phyloP scores from a whole-genome alignment of 306 rosid genomes.

The Begonia peltatifolia region DNA sequence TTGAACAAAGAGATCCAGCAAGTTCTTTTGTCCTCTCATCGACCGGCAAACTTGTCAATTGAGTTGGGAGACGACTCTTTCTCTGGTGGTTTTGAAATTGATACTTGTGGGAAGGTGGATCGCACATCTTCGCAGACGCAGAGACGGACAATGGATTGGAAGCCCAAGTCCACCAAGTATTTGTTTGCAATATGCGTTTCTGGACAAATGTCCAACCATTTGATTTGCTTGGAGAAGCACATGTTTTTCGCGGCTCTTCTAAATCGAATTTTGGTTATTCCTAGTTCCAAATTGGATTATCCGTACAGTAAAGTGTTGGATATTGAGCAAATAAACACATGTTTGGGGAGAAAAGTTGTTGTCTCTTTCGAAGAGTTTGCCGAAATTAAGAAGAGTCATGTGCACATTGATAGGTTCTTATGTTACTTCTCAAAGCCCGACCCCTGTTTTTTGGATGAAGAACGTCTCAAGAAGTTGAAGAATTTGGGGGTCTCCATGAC shows the following conservation, averaged over 20 bases:
- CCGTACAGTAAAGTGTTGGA: slow-evolving; percentile 61
- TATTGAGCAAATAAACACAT: slow-evolving; percentile 59
- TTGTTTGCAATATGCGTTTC: slow-evolving; percentile 72
- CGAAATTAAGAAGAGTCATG: slow-evolving; percentile 36
- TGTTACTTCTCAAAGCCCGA: slow-evolving; percentile 67
- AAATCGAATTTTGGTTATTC: slow-evolving; percentile 67
- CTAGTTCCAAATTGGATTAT: slow-evolving; percentile 67
- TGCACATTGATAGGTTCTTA: slow-evolving; percentile 53
- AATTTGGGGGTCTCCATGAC: slow-evolving; percentile 46
- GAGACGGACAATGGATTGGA: slow-evolving; percentile 69
- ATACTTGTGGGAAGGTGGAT: slow-evolving; percentile 53
- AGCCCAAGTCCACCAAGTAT: slow-evolving; percentile 49
- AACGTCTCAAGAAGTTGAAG: slow-evolving; percentile 48
- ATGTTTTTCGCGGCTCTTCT: slow-evolving; percentile 90
- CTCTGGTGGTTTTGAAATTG: slow-evolving; percentile 25
- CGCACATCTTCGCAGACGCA: slow-evolving; percentile 31
- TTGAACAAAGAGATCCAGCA: slow-evolving; percentile 58
- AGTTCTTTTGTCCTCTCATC: slow-evolving; percentile 47
- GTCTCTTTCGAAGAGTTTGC: slow-evolving; percentile 63
- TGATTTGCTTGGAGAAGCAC: slow-evolving; percentile 93
- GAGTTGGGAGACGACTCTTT: slow-evolving; percentile 16
- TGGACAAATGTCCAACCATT: slow-evolving; percentile 91
- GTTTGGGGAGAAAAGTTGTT: slow-evolving; percentile 75
- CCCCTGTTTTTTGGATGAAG: slow-evolving; percentile 70
- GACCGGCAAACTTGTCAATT: slow-evolving; percentile 23